Conservation (phyloP, 179 eudicot genomes). For the Silene noctiflora region DNA sequence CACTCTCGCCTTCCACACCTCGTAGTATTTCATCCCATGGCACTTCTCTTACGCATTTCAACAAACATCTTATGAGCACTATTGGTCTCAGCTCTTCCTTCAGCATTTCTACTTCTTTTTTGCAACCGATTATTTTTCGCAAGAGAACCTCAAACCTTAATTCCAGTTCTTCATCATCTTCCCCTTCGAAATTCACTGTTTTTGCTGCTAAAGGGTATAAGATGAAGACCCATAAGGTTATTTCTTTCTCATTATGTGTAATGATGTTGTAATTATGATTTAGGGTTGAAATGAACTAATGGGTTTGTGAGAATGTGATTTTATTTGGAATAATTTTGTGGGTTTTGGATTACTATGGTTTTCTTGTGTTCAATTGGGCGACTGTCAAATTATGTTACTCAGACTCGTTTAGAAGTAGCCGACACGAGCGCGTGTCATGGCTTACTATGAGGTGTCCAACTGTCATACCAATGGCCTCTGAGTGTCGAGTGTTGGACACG, state of each 20-base stretch:
- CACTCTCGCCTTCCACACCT: constrained; percentile 16
- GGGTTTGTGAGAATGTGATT: neutral
- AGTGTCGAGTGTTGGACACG: too few species aligned
- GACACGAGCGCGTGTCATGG: too few species aligned
- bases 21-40: constrained; percentile 9
- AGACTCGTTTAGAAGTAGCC: too few species aligned
- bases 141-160: constrained; percentile 21
- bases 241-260: neutral
- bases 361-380: neutral
- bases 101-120: constrained; percentile 34
- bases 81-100: constrained; percentile 46
- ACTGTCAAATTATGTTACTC: too few species aligned
- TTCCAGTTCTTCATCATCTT: constrained; percentile 26
- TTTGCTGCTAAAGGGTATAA: constrained; percentile 77
- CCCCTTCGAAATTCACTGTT: constrained; percentile 40
- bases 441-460: too few species aligned
- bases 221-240: constrained; percentile 97
- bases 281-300: neutral
- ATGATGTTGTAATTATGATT: neutral
- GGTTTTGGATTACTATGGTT: neutral
- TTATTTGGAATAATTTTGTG: neutral
- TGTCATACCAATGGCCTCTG: too few species aligned
- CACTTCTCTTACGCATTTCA: constrained; percentile 35
- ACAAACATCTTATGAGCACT: constrained; percentile 31
- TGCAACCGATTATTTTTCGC: constrained; percentile 33